phyloP scores from a whole-genome alignment of 208 protist species.

The Strigomonas oncopelti region DNA sequence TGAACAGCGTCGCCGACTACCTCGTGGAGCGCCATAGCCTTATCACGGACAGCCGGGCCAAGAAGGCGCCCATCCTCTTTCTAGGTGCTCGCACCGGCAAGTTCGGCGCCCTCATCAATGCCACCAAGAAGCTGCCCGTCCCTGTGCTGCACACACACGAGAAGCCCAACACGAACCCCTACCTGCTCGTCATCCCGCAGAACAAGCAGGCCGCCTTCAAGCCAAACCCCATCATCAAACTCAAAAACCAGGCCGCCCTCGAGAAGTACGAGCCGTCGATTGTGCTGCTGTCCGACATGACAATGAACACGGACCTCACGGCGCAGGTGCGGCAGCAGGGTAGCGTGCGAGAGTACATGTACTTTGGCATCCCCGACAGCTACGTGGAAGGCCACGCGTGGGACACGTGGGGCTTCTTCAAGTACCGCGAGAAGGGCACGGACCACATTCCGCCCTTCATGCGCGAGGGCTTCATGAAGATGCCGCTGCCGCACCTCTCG shows the following conservation, averaged over 20 bases:
- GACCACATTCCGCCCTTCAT: conserved; percentile 61
- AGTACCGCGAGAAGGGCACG: conserved; percentile 50
- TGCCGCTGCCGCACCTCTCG: conserved; percentile 64
- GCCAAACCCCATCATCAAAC: conserved; percentile 71
- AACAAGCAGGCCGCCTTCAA: conserved; percentile 81
- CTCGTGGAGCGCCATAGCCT: conserved; percentile 65
- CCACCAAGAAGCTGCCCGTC: conserved; percentile 71
- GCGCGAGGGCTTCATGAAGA: conserved; percentile 73
- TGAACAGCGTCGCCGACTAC: conserved; percentile 74
- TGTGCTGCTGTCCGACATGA: conserved; percentile 83
- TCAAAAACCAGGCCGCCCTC: conserved; percentile 77
- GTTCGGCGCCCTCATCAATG: conserved; percentile 72
- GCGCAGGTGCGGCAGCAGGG: conserved; percentile 73
- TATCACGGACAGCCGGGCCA: conserved; percentile 55
- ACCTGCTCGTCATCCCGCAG: conserved; percentile 79
- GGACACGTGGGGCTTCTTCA: conserved; percentile 84
- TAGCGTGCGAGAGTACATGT: conserved; percentile 79
- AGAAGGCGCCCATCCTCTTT: conserved; percentile 82
- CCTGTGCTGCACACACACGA: conserved; percentile 77
- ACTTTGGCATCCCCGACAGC: conserved; percentile 82
- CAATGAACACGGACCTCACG: conserved; percentile 71
- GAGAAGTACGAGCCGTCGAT: conserved; percentile 86
- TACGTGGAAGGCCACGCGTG: conserved; percentile 81
- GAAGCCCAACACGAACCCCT: conserved; percentile 83
- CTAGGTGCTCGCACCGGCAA: conserved; percentile 71